These are phyloP conservation scores for Neurospora tetraspora DNA, from an alignment of 495 filamentous ascomycete species.

Conservation along the genomic window DNA sequence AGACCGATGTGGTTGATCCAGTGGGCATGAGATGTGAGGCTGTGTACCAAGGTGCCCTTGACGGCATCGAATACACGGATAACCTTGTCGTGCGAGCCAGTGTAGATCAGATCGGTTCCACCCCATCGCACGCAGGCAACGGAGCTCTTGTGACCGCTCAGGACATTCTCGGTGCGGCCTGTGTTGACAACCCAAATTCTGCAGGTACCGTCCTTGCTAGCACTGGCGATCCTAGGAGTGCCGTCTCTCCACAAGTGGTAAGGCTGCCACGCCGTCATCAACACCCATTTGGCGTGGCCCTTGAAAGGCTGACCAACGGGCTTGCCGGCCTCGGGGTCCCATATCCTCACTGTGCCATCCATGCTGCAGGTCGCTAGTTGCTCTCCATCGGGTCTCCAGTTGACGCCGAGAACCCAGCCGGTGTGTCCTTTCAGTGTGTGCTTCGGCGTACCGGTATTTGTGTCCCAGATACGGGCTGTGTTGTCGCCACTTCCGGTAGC, in stretches of 20 bases:
- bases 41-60: slow-evolving; percentile 69
- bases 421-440: slow-evolving; percentile 88
- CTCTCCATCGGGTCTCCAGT: slow-evolving; percentile 74
- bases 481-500: slow-evolving; percentile 86
- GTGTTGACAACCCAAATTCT: slow-evolving; percentile 80
- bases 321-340: slow-evolving; percentile 79
- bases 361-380: slow-evolving; percentile 86
- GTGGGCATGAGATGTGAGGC: slow-evolving; percentile 74
- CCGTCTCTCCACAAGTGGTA: slow-evolving; percentile 74
- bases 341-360: slow-evolving; percentile 85
- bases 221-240: slow-evolving; percentile 71
- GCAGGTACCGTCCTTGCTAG: slow-evolving; percentile 84
- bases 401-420: slow-evolving; percentile 82
- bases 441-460: slow-evolving; percentile 83
- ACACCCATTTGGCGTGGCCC: slow-evolving; percentile 88
- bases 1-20: slow-evolving; percentile 95
- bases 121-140: slow-evolving; percentile 94
- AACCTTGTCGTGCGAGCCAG: slow-evolving; percentile 72
- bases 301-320: slow-evolving; percentile 66
- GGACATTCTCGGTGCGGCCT: slow-evolving; percentile 64
- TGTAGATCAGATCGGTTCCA: slow-evolving; percentile 64
- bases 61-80: slow-evolving; percentile 84
- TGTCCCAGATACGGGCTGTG: slow-evolving; percentile 92
- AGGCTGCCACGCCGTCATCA: slow-evolving; percentile 83
- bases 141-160: slow-evolving; percentile 80